Base-by-base conservation (phyloP, 768 basidiomycete genomes). In the Panellus pusillus region DNA sequence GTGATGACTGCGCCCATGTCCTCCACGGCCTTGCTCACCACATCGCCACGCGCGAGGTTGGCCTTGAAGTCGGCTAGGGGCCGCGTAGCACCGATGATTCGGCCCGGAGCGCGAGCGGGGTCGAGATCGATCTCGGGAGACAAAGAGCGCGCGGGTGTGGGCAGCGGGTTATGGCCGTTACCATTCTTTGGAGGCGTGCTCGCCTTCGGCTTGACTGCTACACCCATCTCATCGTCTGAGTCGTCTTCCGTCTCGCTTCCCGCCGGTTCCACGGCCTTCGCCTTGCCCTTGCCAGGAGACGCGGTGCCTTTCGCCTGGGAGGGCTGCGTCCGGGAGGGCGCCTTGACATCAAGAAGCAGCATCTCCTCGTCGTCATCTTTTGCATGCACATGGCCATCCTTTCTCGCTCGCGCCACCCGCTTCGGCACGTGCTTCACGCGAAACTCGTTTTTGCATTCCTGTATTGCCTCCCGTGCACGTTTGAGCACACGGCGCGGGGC, bases 11-110 rank as follows among this genome's bases (percentile, higher is more conserved):
- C n/a, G 11, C 78, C 82, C 43, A 95, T 69, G 67, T 94, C 93
- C 61, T 88, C 84, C 8, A 93, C 87, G 0, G 91, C 92, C 70
- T 95, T 93, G 14, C 79, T 82, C 36, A 94, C 90, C 17, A 93
- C 72, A 66, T 93, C 92, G 0, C 91, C 91, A 48, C 78, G 78
- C 24, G 74, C 77, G 31, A 90, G 71, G 64, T 91, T 89, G 61
- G 77, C 73, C 55, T 74, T 72, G 72, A 95, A 97, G 68, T 96
- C 93, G 42, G 74, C 73, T 47, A 95, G 72, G 1, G 93, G 93
- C 59, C 77, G 75, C 0, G 85, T 82, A 36, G 76, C 80, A 8
- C 91, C 89, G 36, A 96, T 82, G 47, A 95, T 87, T 44, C 90
- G 74, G 5, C 89, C 89, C 0, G 82, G 78, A 14, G 80, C 82